phyloP scores from a whole-genome alignment of 2,329 filamentous ascomycete species.

The Ophiostoma novo-ulmi region DNA sequence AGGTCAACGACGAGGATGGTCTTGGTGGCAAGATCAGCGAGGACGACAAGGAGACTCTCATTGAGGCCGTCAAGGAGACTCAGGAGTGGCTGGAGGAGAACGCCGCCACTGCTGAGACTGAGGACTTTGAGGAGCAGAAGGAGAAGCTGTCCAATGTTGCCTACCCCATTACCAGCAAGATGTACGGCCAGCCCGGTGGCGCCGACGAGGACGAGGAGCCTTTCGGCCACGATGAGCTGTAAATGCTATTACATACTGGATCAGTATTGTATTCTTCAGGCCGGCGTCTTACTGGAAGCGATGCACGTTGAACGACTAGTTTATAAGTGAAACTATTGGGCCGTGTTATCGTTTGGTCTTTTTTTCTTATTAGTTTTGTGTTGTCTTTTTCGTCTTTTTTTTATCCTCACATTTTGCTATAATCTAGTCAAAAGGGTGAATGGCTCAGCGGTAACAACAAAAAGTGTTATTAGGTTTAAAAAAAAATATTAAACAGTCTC shows the following conservation, averaged over 20 bases:
- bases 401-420: slow-evolving; percentile 8
- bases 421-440: slow-evolving; percentile 11
- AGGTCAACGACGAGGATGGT: slow-evolving; percentile 93
- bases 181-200: slow-evolving; percentile 67
- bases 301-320: not conserved
- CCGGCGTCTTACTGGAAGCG: not conserved
- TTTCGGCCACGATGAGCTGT: slow-evolving; percentile 70
- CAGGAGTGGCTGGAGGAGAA: slow-evolving; percentile 97
- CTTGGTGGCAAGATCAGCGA: slow-evolving; percentile 98
- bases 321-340: not conserved
- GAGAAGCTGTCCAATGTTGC: slow-evolving; percentile 96
- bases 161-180: slow-evolving; percentile 98
- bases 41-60: slow-evolving; percentile 86
- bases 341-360: not conserved
- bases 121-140: slow-evolving; percentile 99
- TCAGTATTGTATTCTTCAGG: not conserved
- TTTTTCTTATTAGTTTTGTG: not conserved
- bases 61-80: slow-evolving; percentile 95
- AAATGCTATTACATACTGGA: slow-evolving; percentile 36
- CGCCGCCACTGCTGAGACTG: slow-evolving; percentile 72
- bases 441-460: slow-evolving; percentile 12
- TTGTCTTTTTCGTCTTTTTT: not conserved
- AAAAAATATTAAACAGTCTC: not conserved
- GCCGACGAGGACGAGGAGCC: slow-evolving; percentile 68
- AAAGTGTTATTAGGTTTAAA: not conserved